Evolutionary conservation across 352 stramenopile species (phyloP), one percentile per base, ranked within the genome.

Genomic region (Phytophthora hybrid): DNA sequence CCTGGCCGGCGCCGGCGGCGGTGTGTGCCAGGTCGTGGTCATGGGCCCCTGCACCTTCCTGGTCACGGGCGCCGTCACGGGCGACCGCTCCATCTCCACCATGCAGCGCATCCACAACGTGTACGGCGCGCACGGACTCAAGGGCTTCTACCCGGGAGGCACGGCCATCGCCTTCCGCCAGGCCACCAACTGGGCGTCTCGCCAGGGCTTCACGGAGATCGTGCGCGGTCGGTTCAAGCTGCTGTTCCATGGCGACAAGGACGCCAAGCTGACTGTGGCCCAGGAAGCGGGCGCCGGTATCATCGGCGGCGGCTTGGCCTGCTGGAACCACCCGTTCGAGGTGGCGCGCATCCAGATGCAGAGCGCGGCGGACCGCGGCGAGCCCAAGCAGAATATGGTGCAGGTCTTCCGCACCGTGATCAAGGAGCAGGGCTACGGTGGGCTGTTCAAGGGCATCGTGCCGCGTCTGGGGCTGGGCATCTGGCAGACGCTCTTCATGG

Each of bases 401-500:
- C 89, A 97, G 71, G 91, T 97, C 49, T 96, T 97, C 79, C 87
- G 88, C 67, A 87, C 87, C 7, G 91, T 97, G 19, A 61, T 97
- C 59, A 90, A 90, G 80, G 88, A 96, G 74, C 87, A 97, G 73
- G 92, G 92, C 53, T 81, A 85, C 49, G 79, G 70, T 0, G 92
- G 92, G 3, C 88, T 97, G 47, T 97, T 97, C 79, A 97, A 97
- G 77, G 92, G 92, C 69, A 96, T 97, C 69, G 90, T 97, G 65
- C 92, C 92, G 37, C 88, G 92, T 39, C 79, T 97, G 47, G 84
- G 88, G 4, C 84, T 97, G 11, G 90, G 88, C 59, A 95, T 97
- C 64, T 97, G 91, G 91, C 92, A 97, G 80, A 97, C 92, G 72
- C 84, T 97, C 51, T 97, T 97, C 72, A 97, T 97, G 92, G 92